phyloP scores from a whole-genome alignment of 176 grass and related monocot species.

The Triticum timopheevii region DNA sequence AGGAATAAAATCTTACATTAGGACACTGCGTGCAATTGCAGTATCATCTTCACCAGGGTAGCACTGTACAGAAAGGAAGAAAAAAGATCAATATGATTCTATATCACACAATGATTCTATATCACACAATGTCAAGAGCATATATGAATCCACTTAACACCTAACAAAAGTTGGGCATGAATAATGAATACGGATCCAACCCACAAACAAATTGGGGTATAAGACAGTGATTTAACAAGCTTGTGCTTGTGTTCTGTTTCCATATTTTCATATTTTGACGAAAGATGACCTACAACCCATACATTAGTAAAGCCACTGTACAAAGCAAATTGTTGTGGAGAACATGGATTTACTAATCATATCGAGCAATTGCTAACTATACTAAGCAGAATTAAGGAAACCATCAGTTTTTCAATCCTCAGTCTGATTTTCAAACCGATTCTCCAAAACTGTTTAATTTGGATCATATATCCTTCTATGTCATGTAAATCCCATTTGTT shows the following conservation, averaged over 20 bases:
- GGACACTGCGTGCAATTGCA: constrained; percentile 85
- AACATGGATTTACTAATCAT: constrained; percentile 2
- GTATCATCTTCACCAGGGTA: constrained; percentile 97
- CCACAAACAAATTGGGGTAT: neutral
- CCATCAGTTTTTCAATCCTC: neutral
- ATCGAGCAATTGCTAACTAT: neutral
- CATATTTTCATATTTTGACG: constrained; percentile 20
- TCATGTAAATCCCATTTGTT: neutral
- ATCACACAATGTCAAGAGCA: neutral
- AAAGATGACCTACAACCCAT: neutral
- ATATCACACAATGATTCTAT: neutral
- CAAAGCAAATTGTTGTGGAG: neutral
- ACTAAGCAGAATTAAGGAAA: constrained; percentile 1
- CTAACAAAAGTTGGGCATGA: neutral
- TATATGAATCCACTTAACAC: neutral
- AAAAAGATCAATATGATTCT: constrained; percentile 29
- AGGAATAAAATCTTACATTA: constrained; percentile 66
- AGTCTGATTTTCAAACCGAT: neutral
- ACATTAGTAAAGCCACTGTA: constrained; percentile 17
- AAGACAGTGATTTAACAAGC: neutral
- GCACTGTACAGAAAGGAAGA: constrained; percentile 54
- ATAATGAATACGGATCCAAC: neutral
- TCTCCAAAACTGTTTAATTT: neutral
- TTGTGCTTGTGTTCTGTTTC: neutral
- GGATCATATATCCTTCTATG: neutral